A percentile compares a stretch with the other conserved stretches of the same genome.
Conservation (phyloP, 2,329 filamentous ascomycete species). For the Orbilia brochopaga region DNA sequence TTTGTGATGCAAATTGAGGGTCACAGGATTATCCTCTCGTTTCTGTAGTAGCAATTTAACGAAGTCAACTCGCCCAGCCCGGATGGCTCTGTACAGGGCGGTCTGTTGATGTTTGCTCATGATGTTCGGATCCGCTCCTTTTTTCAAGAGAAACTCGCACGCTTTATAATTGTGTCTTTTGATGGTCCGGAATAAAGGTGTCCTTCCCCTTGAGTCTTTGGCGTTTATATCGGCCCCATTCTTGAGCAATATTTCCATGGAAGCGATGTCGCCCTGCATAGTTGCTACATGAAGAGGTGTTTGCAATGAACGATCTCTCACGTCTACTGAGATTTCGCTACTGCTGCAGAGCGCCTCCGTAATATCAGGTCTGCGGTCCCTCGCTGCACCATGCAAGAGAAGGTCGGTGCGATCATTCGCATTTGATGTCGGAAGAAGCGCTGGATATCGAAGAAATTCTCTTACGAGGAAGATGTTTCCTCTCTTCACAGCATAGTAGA, state of each 20-base stretch:
- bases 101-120: slow-evolving; percentile 5
- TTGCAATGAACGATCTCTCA: neutral
- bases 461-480: neutral
- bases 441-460: neutral
- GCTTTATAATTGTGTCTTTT: slow-evolving; percentile 1
- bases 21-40: neutral
- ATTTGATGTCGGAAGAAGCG: neutral
- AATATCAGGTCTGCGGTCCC: neutral
- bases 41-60: neutral
- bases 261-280: neutral
- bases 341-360: neutral
- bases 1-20: neutral
- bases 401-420: neutral
- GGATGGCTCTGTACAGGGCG: neutral
- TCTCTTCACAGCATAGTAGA: slow-evolving; percentile 5
- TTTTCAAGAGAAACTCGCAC: neutral
- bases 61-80: neutral
- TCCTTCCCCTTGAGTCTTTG: neutral
- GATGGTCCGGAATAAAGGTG: neutral
- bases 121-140: neutral
- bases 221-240: neutral
- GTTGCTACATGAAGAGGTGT: neutral
- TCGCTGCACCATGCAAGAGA: neutral
- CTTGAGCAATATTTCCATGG: slow-evolving; percentile 1
- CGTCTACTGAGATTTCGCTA: neutral